A percentile compares a stretch with the other conserved stretches of the same genome.
These are phyloP conservation scores for Aspergillus sp. DNA, from an alignment of 2,329 filamentous ascomycete genomes.

Conservation along the genomic window DNA sequence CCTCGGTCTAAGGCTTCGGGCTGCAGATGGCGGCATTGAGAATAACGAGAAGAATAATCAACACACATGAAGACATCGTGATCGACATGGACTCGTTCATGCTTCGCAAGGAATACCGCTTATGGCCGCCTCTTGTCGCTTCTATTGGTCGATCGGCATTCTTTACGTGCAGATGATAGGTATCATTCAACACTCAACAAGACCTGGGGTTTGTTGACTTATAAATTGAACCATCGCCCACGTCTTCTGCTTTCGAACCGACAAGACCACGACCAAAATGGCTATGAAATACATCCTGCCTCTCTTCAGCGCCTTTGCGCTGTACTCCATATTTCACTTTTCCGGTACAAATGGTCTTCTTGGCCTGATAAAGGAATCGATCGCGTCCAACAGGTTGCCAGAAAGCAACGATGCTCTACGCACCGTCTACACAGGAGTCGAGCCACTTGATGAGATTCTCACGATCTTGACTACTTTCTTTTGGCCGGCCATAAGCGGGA, in stretches of 20 bases:
- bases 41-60: too few relatives aligned
- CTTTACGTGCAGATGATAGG: too few relatives aligned
- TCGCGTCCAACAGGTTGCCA: conserved; percentile 20
- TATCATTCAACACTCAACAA: too few relatives aligned
- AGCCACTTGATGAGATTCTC: conserved; percentile 27
- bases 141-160: too few relatives aligned
- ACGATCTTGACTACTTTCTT: conserved; percentile 34
- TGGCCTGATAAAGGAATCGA: conserved; percentile 11
- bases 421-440: conserved; percentile 29
- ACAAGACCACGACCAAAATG: conserved; percentile 4
- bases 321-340: conserved; percentile 32
- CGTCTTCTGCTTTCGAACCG: too few relatives aligned
- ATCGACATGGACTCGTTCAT: too few relatives aligned
- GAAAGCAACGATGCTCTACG: conserved; percentile 23
- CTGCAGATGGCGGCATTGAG: too few relatives aligned
- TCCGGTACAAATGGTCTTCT: conserved; percentile 26
- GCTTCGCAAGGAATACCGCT: too few relatives aligned
- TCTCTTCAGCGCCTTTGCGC: conserved; percentile 24
- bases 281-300: conserved; percentile 22
- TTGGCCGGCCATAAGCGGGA: conserved; percentile 36
- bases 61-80: too few relatives aligned
- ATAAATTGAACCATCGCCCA: neutral
- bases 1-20: too few relatives aligned
- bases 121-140: too few relatives aligned
- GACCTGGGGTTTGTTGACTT: too few relatives aligned